phyloP scores from a whole-genome alignment of 2,329 filamentous ascomycete species.

The Aspergillus quadricinctus region DNA sequence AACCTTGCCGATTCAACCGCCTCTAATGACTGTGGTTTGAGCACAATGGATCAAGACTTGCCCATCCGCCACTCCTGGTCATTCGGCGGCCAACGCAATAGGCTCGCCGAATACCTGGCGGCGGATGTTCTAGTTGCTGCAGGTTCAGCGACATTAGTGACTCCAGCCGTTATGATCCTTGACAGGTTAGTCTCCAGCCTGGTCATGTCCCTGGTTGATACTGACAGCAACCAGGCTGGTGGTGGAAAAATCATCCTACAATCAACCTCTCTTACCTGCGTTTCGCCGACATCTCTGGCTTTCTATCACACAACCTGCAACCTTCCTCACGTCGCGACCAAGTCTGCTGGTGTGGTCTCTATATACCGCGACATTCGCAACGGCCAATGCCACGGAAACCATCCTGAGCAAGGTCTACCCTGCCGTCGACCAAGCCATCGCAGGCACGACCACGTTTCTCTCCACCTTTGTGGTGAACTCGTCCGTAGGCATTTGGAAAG shows the following conservation, averaged over 20 bases:
- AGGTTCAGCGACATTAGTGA: slow-evolving; percentile 67
- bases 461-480: slow-evolving; percentile 74
- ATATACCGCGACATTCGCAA: slow-evolving; percentile 84
- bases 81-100: slow-evolving; percentile 29
- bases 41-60: slow-evolving; percentile 25
- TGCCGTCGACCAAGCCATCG: slow-evolving; percentile 58
- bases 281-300: slow-evolving; percentile 31
- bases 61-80: slow-evolving; percentile 20
- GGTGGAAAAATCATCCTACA: slow-evolving; percentile 38
- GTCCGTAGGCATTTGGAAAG: slow-evolving; percentile 73
- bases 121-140: slow-evolving; percentile 64
- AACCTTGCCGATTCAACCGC: too few species aligned
- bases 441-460: slow-evolving; percentile 71
- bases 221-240: slow-evolving; percentile 34
- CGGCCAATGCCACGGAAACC: slow-evolving; percentile 79
- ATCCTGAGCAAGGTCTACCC: slow-evolving; percentile 55
- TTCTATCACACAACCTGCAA: slow-evolving; percentile 34
- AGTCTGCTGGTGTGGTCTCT: slow-evolving; percentile 47
- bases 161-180: slow-evolving; percentile 77
- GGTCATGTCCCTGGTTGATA: not conserved
- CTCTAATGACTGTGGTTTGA: not conserved
- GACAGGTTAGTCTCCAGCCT: slow-evolving; percentile 59
- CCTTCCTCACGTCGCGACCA: slow-evolving; percentile 38
- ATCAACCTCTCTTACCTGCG: slow-evolving; percentile 29
- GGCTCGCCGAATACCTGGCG: slow-evolving; percentile 44